These are phyloP conservation scores for Rhizopus microsporus DNA, from an alignment of 371 early-diverging fungal species.

Conservation along the genomic window DNA sequence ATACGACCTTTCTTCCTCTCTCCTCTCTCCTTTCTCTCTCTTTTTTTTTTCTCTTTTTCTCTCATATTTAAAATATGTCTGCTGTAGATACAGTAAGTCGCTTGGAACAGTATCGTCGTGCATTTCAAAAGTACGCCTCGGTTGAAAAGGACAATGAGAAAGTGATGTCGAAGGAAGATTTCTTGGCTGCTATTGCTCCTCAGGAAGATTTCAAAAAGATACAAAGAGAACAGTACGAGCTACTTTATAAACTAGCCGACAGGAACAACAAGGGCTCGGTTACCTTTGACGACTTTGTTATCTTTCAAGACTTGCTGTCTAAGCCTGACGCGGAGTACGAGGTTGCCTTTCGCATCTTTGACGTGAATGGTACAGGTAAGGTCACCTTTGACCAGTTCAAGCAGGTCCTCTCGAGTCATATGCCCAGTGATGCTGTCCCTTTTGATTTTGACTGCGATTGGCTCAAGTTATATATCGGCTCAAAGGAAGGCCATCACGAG, in stretches of 20 bases:
- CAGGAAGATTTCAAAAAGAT: constrained; percentile 66
- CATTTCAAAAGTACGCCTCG: constrained; percentile 69
- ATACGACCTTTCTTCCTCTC: constrained; percentile 6
- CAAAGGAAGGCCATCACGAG: constrained; percentile 57
- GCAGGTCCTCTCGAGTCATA: constrained; percentile 59
- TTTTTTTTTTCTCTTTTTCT: background rate
- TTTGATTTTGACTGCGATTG: constrained; percentile 78
- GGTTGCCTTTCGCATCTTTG: constrained; percentile 77
- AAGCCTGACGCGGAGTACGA: constrained; percentile 84
- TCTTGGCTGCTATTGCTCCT: constrained; percentile 69
- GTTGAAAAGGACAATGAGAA: constrained; percentile 58
- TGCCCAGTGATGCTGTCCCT: constrained; percentile 61
- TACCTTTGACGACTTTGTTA: constrained; percentile 74
- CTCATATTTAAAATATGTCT: constrained; percentile 2
- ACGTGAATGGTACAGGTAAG: constrained; percentile 62
- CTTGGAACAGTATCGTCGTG: constrained; percentile 52
- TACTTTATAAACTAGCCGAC: constrained; percentile 80
- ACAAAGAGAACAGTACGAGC: constrained; percentile 58
- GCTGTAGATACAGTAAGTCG: constrained; percentile 24
- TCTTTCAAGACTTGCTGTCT: constrained; percentile 72
- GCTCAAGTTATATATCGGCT: constrained; percentile 71
- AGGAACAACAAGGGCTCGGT: constrained; percentile 59
- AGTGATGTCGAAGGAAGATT: constrained; percentile 72
- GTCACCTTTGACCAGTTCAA: constrained; percentile 71
- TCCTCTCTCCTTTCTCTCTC: constrained; percentile 1